phyloP scores from a whole-genome alignment of 768 basidiomycete species.

The Rhodotorula taiwanensis region DNA sequence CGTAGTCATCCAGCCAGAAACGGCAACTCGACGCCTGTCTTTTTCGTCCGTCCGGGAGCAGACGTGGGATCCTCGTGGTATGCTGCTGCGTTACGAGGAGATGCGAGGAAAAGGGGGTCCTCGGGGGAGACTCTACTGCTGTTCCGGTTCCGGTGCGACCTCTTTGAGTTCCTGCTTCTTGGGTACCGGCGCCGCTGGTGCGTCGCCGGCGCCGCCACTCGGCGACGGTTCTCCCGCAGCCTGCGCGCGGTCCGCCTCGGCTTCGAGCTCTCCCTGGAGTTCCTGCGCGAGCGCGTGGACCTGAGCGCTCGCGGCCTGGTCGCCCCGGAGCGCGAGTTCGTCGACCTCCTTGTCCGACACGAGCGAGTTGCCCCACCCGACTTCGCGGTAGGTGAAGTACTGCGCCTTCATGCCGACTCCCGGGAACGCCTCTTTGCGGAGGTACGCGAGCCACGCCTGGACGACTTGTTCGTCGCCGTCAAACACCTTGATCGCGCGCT shows the following conservation, averaged over 20 bases:
- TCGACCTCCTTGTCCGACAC: slow-evolving; percentile 17
- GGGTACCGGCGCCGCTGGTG: no score
- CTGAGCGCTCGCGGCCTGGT: background rate
- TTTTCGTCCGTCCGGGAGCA: no score
- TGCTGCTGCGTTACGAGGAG: no score
- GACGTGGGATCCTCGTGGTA: no score
- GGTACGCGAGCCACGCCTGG: slow-evolving; percentile 69
- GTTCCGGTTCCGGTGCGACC: background rate
- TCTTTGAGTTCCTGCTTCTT: background rate
- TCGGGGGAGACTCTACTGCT: no score
- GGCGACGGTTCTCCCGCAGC: background rate
- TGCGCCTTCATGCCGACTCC: slow-evolving; percentile 83
- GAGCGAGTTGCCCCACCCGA: slow-evolving; percentile 52
- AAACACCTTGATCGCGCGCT: slow-evolving; percentile 80
- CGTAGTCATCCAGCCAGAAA: no score
- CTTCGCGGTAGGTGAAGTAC: slow-evolving; percentile 63
- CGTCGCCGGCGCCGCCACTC: no score
- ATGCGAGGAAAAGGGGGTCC: no score
- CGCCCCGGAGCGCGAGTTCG: background rate
- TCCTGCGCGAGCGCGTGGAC: slow-evolving; percentile 6
- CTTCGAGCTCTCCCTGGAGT: slow-evolving; percentile 14
- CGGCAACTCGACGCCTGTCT: no score
- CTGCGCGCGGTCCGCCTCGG: slow-evolving; percentile 1
- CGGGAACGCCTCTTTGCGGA: slow-evolving; percentile 64
- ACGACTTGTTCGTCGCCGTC: slow-evolving; percentile 75